These are phyloP conservation scores for Trichoderma simmonsii DNA, from an alignment of 2,329 filamentous ascomycete genomes.

Conservation along the genomic window DNA sequence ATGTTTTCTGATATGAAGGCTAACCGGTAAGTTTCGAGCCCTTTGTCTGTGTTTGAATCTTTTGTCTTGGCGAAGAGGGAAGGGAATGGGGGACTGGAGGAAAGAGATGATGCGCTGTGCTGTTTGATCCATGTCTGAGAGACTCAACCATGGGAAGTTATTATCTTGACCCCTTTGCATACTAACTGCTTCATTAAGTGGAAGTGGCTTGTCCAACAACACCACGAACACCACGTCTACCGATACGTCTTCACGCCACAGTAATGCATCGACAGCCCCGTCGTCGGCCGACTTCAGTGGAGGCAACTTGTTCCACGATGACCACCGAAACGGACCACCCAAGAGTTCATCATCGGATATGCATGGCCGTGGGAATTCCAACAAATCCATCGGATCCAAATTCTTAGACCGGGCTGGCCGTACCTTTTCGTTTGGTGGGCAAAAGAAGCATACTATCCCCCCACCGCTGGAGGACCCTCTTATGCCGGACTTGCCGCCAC, in stretches of 20 bases:
- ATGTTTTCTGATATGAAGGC: constrained; percentile 56
- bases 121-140: background rate
- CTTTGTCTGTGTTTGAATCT: background rate
- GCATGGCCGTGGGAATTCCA: constrained; percentile 36
- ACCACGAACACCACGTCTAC: constrained; percentile 58
- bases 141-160: background rate
- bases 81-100: background rate
- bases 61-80: background rate
- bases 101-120: background rate
- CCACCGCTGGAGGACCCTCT: constrained; percentile 30
- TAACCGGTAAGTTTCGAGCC: constrained; percentile 47
- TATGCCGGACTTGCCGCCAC: constrained; percentile 37
- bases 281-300: constrained; percentile 48
- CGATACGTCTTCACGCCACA: constrained; percentile 60
- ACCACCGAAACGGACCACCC: constrained; percentile 26
- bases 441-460: constrained; percentile 45
- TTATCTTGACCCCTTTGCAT: background rate
- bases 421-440: constrained; percentile 58
- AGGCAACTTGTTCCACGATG: constrained; percentile 28
- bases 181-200: constrained; percentile 44
- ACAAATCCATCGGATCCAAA: constrained; percentile 48
- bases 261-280: constrained; percentile 59
- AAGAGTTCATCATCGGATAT: constrained; percentile 31
- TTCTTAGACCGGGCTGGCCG: constrained; percentile 56
- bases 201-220: constrained; percentile 60